Evolutionary conservation across 1,284 basidiomycete genomes (phyloP).

Genomic region (Ganoderma leucocontextum): DNA sequence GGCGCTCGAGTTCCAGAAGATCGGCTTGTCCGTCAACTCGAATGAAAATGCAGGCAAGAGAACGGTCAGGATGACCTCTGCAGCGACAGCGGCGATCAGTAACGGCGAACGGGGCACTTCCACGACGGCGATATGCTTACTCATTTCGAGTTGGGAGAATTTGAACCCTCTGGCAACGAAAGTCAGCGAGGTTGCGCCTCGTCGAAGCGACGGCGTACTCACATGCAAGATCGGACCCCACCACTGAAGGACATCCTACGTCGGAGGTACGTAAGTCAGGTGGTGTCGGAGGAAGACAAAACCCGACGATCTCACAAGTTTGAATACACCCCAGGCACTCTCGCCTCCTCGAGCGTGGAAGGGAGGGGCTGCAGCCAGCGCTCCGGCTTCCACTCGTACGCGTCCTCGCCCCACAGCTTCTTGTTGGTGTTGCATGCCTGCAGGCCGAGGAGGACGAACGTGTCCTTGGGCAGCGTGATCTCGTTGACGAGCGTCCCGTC

Average conservation of each 20-base stretch:
- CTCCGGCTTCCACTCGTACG: conserved; percentile 35
- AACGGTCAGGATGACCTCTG: not conserved
- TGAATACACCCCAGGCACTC: conserved; percentile 32
- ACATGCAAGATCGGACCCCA: conserved; percentile 23
- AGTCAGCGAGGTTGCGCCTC: not conserved
- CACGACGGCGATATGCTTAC: conserved; percentile 15
- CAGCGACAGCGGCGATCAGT: not conserved
- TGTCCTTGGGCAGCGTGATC: conserved; percentile 9
- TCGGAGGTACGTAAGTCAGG: not conserved
- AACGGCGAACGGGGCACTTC: too few relatives aligned
- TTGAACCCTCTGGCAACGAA: conserved; percentile 24
- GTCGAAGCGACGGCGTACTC: not conserved
- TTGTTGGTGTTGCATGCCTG: conserved; percentile 27
- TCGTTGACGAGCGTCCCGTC: conserved; percentile 8
- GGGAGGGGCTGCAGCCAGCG: conserved; percentile 33
- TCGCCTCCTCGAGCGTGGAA: conserved; percentile 21
- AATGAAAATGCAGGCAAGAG: conserved; percentile 7
- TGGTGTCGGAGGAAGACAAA: not conserved
- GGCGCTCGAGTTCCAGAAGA: conserved; percentile 11
- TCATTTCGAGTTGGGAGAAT: conserved; percentile 34
- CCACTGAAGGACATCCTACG: conserved; percentile 28
- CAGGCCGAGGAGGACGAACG: conserved; percentile 16
- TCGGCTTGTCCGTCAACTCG: conserved; percentile 10
- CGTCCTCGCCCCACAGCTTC: conserved; percentile 34
- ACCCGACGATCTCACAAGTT: conserved; percentile 26